These are phyloP conservation scores for Chlorencoelia australis DNA, from an alignment of 2,329 filamentous ascomycete genomes.

Conservation along the genomic window DNA sequence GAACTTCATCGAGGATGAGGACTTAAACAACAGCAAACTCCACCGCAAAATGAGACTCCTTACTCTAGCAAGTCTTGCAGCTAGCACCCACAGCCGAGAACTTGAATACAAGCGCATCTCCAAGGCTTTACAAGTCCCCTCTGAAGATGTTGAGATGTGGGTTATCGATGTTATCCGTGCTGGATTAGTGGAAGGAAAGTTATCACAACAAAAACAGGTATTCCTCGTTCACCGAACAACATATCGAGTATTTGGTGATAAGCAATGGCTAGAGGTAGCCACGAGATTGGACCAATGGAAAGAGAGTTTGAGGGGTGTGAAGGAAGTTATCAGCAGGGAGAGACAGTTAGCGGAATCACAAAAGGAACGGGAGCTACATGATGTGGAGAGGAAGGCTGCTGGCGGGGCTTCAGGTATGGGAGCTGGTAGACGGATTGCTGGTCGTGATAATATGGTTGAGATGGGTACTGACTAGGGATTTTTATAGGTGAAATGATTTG, in stretches of 20 bases:
- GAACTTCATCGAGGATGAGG: conserved; percentile 70
- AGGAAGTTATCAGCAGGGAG: conserved; percentile 69
- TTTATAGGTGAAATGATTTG: neutral
- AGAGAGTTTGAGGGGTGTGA: conserved; percentile 66
- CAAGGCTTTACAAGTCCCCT: conserved; percentile 71
- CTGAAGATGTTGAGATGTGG: conserved; percentile 91
- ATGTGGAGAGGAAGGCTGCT: conserved; percentile 52
- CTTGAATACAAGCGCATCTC: conserved; percentile 82
- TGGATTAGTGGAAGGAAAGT: conserved; percentile 89
- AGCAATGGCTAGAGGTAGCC: conserved; percentile 94
- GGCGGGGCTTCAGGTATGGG: conserved; percentile 28
- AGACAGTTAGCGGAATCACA: conserved; percentile 68
- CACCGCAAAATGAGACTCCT: conserved; percentile 94
- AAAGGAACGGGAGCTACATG: conserved; percentile 67
- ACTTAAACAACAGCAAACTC: conserved; percentile 61
- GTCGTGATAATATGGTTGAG: conserved; percentile 27
- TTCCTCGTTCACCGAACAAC: conserved; percentile 95
- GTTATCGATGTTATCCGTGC: conserved; percentile 97
- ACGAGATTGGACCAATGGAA: conserved; percentile 88
- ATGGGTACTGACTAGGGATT: conserved; percentile 26
- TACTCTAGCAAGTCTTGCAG: conserved; percentile 82
- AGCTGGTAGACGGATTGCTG: conserved; percentile 33
- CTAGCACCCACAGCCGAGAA: conserved; percentile 72
- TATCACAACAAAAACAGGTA: conserved; percentile 83
- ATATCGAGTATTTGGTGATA: conserved; percentile 93